Evolutionary conservation across 345 rosid species (phyloP).

Genomic region (Populus ilicifolia): DNA sequence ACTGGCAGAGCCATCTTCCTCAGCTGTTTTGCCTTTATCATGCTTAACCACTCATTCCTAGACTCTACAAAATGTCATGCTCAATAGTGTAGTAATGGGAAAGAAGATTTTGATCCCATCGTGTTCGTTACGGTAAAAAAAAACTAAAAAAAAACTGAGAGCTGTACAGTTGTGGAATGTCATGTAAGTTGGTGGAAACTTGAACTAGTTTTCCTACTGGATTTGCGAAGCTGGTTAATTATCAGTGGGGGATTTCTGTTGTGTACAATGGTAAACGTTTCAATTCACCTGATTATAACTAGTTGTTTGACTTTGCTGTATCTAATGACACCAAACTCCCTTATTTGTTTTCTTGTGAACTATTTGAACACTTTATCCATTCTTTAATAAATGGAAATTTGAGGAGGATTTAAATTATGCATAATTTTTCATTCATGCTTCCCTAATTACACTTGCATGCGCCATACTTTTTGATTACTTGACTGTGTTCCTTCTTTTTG

Average conservation of each 20-base stretch:
- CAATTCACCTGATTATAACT: neutral
- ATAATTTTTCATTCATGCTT: neutral
- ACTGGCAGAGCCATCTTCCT: neutral
- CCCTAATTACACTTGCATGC: neutral
- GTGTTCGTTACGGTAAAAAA: neutral
- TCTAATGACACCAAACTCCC: neutral
- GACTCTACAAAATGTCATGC: neutral
- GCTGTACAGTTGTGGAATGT: neutral
- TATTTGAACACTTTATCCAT: neutral
- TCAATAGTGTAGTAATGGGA: neutral
- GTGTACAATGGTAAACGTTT: neutral
- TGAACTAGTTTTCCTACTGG: neutral
- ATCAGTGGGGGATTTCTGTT: neutral
- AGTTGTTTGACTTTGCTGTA: neutral
- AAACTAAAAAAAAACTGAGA: neutral
- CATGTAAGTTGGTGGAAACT: slow-evolving; percentile 4
- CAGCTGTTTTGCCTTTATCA: neutral
- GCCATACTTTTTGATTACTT: neutral
- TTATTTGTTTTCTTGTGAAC: neutral
- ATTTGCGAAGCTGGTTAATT: neutral
- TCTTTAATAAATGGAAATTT: neutral
- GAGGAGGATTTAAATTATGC: neutral
- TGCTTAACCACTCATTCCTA: neutral
- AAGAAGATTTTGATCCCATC: neutral
- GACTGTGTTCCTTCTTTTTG: neutral